phyloP scores from a whole-genome alignment of 108 stramenopile species.

The Schizochytrium sp. region DNA sequence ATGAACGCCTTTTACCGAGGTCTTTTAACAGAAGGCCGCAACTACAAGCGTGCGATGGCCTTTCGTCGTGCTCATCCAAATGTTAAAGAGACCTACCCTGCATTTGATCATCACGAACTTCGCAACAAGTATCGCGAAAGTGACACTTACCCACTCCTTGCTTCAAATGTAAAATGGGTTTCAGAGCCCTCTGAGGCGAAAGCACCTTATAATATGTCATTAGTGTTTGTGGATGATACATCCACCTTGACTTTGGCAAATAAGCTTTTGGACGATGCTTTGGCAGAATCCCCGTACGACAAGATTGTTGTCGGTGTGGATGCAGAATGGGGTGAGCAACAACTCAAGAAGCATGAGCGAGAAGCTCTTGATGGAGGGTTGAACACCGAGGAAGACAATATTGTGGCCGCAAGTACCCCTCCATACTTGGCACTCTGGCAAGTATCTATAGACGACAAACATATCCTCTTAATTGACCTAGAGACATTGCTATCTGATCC shows the following conservation, averaged over 20 bases:
- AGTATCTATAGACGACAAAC: neutral
- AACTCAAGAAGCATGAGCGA: neutral
- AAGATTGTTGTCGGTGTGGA: constrained; percentile 15
- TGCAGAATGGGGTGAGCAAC: constrained; percentile 32
- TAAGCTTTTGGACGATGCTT: neutral
- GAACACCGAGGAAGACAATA: neutral
- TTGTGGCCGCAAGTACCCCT: neutral
- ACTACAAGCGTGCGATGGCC: constrained; percentile 22
- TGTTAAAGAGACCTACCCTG: neutral
- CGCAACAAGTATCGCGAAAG: neutral
- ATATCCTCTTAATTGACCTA: neutral
- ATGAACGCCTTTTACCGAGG: neutral
- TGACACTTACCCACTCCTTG: neutral
- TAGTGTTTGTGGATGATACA: neutral
- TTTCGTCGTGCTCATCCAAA: neutral
- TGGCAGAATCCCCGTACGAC: neutral
- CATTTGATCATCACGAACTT: neutral
- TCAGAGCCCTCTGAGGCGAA: neutral
- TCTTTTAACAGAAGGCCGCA: constrained; percentile 2
- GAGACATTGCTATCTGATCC: constrained; percentile 46
- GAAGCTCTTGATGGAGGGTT: neutral
- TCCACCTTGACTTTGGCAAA: neutral
- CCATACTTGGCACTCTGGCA: constrained; percentile 35
- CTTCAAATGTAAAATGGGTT: neutral
- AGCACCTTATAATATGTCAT: neutral